These are phyloP conservation scores for Pseudogymnoascus sp. DNA, from an alignment of 2,329 filamentous ascomycete species.

Conservation along the genomic window DNA sequence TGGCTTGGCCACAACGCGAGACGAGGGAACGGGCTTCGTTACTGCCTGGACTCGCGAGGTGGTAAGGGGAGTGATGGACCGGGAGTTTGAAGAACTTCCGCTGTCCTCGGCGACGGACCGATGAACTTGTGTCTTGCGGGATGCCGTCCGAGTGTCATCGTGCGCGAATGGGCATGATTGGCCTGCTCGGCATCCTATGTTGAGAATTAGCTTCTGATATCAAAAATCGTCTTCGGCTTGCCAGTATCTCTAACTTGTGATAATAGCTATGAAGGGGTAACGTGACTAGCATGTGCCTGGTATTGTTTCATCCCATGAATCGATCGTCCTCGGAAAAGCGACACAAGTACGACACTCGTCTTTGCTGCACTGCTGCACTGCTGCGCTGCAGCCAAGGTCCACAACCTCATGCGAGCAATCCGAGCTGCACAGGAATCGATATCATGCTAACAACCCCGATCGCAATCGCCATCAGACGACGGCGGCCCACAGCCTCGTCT, in stretches of 20 bases:
- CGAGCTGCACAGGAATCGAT: slow-evolving; percentile 10
- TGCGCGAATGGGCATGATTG: slow-evolving; percentile 42
- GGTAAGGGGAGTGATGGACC: slow-evolving; percentile 9
- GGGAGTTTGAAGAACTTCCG: slow-evolving; percentile 13
- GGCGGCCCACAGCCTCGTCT: background rate
- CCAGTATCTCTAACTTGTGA: slow-evolving; percentile 10
- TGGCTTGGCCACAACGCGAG: slow-evolving; percentile 54
- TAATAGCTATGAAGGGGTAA: background rate
- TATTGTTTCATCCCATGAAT: slow-evolving; percentile 19
- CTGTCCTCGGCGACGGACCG: slow-evolving; percentile 11
- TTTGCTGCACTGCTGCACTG: background rate
- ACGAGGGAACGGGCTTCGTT: slow-evolving; percentile 24
- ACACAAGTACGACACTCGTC: background rate
- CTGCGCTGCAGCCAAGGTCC: slow-evolving; percentile 4
- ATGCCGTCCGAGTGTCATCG: slow-evolving; percentile 25
- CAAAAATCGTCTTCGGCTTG: slow-evolving; percentile 13
- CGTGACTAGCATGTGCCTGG: slow-evolving; percentile 14
- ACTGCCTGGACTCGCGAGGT: slow-evolving; percentile 22
- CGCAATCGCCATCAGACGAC: background rate
- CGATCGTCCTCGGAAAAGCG: slow-evolving; percentile 7
- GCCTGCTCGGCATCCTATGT: slow-evolving; percentile 42
- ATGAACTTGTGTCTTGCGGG: slow-evolving; percentile 13
- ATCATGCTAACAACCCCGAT: slow-evolving; percentile 2
- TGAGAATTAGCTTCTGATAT: slow-evolving; percentile 19
- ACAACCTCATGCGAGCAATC: slow-evolving; percentile 14